phyloP scores from a whole-genome alignment of 176 grass and related monocot genomes.

The Miscanthus lutarioriparius region DNA sequence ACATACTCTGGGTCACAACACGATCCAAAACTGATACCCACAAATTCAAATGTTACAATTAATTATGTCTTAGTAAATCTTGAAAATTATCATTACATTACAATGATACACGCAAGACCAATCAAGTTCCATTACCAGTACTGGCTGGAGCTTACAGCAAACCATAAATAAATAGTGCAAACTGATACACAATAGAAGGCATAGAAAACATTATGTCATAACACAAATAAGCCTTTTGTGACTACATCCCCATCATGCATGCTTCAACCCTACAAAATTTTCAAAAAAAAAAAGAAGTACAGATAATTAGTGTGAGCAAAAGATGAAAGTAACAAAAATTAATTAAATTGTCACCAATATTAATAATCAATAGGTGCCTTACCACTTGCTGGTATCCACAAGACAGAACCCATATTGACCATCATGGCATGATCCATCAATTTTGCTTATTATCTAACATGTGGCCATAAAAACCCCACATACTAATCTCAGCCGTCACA shows the following conservation, averaged over 20 bases:
- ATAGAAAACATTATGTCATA: neutral
- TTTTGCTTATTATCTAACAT: too few species aligned
- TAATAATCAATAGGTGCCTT: neutral
- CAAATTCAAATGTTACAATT: neutral
- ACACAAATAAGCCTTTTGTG: neutral
- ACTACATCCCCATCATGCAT: neutral
- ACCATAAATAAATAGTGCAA: neutral
- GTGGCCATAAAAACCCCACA: conserved; percentile 3
- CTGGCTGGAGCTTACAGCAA: neutral
- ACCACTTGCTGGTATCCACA: neutral
- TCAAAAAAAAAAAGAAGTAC: neutral
- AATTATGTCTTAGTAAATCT: neutral
- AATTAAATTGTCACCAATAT: neutral
- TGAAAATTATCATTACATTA: neutral
- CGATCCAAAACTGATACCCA: neutral
- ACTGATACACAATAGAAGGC: neutral
- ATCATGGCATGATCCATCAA: neutral
- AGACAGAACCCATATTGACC: neutral
- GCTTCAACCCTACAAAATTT: neutral
- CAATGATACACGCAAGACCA: neutral
- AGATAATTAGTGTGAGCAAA: neutral
- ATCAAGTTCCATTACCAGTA: neutral
- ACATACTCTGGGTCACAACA: too few species aligned
- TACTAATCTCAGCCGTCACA: neutral
- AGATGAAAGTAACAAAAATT: neutral